A percentile compares a stretch with the other conserved stretches of the same genome.
Conservation (phyloP, 306 rosid species). For the Sicyos edulis region DNA sequence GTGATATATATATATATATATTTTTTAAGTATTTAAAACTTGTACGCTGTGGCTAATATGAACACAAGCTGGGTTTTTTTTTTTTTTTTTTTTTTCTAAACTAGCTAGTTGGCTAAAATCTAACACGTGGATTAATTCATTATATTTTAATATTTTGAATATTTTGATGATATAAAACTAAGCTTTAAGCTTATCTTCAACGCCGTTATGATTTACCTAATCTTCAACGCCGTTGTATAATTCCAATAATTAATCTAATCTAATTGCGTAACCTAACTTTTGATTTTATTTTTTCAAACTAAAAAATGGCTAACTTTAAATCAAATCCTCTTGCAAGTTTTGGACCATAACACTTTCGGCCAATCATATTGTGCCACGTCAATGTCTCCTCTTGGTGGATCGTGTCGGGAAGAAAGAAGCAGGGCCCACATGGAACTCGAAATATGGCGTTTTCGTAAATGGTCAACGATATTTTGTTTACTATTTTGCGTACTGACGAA, state of each 20-base stretch:
- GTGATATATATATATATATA: too few relatives aligned
- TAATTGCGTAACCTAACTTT: conserved; percentile 12
- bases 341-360: background rate
- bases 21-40: background rate
- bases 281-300: background rate
- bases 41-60: conserved; percentile 2
- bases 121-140: background rate
- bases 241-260: conserved; percentile 15
- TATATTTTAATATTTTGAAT: background rate
- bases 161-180: background rate
- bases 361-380: background rate
- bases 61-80: background rate
- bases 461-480: background rate
- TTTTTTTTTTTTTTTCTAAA: too few relatives aligned
- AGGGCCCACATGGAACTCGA: background rate
- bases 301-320: background rate
- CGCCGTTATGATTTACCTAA: conserved; percentile 11
- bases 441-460: background rate
- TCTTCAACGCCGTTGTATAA: background rate
- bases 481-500: background rate
- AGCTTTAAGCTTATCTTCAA: conserved; percentile 12
- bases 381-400: background rate
- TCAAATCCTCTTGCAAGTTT: conserved; percentile 12
- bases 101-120: background rate
- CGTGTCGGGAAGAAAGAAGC: conserved; percentile 14